Evolutionary conservation across 768 basidiomycete genomes (phyloP).

Genomic region (Hysterangium stoloniferum): DNA sequence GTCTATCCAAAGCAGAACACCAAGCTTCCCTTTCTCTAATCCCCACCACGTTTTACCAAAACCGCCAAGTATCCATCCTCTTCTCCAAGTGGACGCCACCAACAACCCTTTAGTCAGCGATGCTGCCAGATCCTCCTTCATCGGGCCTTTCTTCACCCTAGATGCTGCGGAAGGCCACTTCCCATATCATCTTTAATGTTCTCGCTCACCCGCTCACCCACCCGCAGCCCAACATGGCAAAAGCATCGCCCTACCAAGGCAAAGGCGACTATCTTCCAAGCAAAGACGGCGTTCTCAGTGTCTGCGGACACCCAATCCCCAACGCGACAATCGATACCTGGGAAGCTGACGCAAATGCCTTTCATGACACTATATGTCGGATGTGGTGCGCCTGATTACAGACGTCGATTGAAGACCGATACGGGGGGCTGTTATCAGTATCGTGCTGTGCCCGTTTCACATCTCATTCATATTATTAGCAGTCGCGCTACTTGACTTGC

Average conservation of each 20-base stretch:
- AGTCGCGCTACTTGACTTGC: too few relatives aligned
- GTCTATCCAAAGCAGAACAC: neutral
- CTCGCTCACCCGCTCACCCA: neutral
- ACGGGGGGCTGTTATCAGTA: slow-evolving; percentile 61
- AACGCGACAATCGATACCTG: slow-evolving; percentile 72
- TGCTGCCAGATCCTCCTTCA: slow-evolving; percentile 67
- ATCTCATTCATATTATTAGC: slow-evolving; percentile 41
- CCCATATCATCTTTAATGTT: neutral
- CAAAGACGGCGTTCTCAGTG: slow-evolving; percentile 59
- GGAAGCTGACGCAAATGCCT: slow-evolving; percentile 55
- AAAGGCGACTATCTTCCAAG: slow-evolving; percentile 82
- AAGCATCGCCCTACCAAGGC: slow-evolving; percentile 78
- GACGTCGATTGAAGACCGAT: slow-evolving; percentile 53
- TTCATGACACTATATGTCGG: slow-evolving; percentile 46
- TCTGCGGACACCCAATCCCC: slow-evolving; percentile 56
- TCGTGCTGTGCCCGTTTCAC: slow-evolving; percentile 62
- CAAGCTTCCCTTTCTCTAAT: too few relatives aligned
- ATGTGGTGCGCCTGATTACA: slow-evolving; percentile 57
- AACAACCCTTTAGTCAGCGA: slow-evolving; percentile 58
- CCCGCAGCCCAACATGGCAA: slow-evolving; percentile 54
- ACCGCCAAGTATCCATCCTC: slow-evolving; percentile 64
- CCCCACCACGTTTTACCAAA: slow-evolving; percentile 15
- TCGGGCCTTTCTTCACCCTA: slow-evolving; percentile 78
- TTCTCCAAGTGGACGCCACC: slow-evolving; percentile 70
- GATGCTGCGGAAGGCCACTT: slow-evolving; percentile 63